Base-by-base conservation (phyloP, 2,329 filamentous ascomycete species). In the Graphiopsis chlorocephala region DNA sequence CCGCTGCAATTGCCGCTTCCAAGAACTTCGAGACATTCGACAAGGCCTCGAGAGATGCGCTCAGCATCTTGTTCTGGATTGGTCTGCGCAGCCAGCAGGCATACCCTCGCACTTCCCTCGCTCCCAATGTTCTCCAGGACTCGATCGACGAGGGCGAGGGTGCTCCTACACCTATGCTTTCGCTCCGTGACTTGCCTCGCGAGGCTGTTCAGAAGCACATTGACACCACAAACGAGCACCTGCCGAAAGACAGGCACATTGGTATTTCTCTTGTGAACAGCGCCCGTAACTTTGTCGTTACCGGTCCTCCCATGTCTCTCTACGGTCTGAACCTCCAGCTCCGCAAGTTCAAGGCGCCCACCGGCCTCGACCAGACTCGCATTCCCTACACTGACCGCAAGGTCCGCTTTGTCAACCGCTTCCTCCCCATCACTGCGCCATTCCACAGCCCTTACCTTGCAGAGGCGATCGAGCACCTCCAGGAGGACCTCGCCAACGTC, bases 31-130 rank as follows among this genome's bases (percentile, higher is more conserved):
- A 97, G 68, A 91, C 91, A 0, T 99, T 95, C 77, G 87, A 90
- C 69, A 88, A 91, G 73, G 87, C 92, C 63, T 86, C 92, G 63
- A 89, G 85, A 72, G 88, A 92, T 71, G 91, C 94, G 2, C 83
- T 99, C 68, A 95, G 91, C 31, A 92, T 97, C 74, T 89, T 99
- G 31, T 99, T 99, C 84, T 99, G 95, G 95, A 97, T 99, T 71
- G 95, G 96, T 76, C 89, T 94, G 67, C 90, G 95, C 74, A 97
- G 94, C 78, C 95, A 99, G 79, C 95, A 99, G 79, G 93, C 93
- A 2, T 99, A 97, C 80, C 96, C 95, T 45, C 88, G 91, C 71
- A 99, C 95, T 3, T 98, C 95, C 35, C 85, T 99, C 73, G 92
- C 93, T 3, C 96, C 95, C 0, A 91, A 88, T 52, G 92, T 94